Conservation (phyloP, 2,329 filamentous ascomycete genomes). For the Calcarisporium arbuscula region DNA sequence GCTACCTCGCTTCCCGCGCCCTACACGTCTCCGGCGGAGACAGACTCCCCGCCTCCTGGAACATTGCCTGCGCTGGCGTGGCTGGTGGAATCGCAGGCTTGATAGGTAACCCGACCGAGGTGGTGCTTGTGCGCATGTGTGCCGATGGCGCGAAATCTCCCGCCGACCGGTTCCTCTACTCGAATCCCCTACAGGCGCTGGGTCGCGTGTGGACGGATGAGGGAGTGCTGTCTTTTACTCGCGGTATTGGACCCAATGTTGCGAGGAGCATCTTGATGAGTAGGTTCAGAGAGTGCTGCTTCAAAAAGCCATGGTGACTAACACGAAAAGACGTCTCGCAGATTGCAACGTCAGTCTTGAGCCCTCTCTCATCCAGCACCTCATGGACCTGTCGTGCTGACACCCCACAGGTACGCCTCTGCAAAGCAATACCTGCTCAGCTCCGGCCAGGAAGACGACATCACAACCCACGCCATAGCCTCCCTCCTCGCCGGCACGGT, state of each 20-base stretch:
- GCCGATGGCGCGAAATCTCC: constrained; percentile 34
- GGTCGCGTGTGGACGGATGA: constrained; percentile 30
- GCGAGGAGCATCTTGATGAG: constrained; percentile 38
- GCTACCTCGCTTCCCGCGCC: constrained; percentile 23
- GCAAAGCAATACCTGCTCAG: constrained; percentile 25
- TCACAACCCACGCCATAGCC: constrained; percentile 32
- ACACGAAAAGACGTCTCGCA: constrained; percentile 31
- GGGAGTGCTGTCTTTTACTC: constrained; percentile 29
- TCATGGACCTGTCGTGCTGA: neutral
- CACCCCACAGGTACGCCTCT: constrained; percentile 23
- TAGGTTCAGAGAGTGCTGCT: too few relatives aligned
- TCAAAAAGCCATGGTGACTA: too few relatives aligned
- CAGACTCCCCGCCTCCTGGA: constrained; percentile 24
- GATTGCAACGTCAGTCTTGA: constrained; percentile 31
- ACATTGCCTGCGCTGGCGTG: constrained; percentile 31
- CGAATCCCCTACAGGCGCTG: constrained; percentile 29
- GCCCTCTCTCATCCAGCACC: neutral
- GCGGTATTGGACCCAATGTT: constrained; percentile 33
- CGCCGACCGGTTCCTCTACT: constrained; percentile 29
- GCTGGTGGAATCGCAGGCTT: constrained; percentile 35
- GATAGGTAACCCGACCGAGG: constrained; percentile 39
- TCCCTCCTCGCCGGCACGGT: constrained; percentile 38
- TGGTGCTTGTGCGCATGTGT: constrained; percentile 39
- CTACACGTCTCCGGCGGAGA: constrained; percentile 19
- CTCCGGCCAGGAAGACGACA: constrained; percentile 27